A percentile compares a stretch with the other conserved stretches of the same genome.
phyloP scores from a whole-genome alignment of 345 rosid genomes.

The Kernera saxatilis region DNA sequence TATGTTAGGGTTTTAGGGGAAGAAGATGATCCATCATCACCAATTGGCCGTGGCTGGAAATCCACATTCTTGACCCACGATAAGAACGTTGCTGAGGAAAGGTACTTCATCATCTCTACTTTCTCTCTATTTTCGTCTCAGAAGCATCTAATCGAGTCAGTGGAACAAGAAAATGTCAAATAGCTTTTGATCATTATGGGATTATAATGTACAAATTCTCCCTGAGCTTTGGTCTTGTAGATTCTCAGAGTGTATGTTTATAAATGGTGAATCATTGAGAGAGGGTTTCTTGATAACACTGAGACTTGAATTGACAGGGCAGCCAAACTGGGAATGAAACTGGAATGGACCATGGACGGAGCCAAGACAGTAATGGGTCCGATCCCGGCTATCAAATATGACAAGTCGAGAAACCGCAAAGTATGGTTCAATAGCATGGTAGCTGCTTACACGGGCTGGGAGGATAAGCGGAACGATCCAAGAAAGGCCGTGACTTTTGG shows the following conservation, averaged over 20 bases:
- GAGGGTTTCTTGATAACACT: not conserved
- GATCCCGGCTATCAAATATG: constrained; percentile 66
- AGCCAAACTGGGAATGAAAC: constrained; percentile 63
- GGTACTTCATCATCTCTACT: constrained; percentile 32
- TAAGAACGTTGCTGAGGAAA: constrained; percentile 61
- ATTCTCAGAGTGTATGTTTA: not conserved
- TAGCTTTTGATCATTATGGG: not conserved
- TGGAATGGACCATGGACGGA: constrained; percentile 77
- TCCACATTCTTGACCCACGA: constrained; percentile 78
- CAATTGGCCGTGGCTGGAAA: constrained; percentile 95
- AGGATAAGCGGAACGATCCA: constrained; percentile 70
- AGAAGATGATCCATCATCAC: constrained; percentile 74
- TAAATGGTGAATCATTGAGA: not conserved
- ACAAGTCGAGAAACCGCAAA: constrained; percentile 59
- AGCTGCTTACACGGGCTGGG: constrained; percentile 86
- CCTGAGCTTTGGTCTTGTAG: not conserved
- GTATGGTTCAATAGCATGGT: constrained; percentile 95
- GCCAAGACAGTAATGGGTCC: constrained; percentile 84
- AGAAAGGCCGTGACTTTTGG: constrained; percentile 68
- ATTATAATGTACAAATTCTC: too few species aligned
- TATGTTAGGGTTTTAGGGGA: constrained; percentile 70
- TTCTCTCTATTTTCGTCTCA: not conserved
- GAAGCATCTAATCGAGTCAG: not conserved
- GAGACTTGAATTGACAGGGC: constrained; percentile 43
- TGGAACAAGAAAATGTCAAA: not conserved